Conservation (phyloP, 257 asterid species). For the Solanum habrochaites region DNA sequence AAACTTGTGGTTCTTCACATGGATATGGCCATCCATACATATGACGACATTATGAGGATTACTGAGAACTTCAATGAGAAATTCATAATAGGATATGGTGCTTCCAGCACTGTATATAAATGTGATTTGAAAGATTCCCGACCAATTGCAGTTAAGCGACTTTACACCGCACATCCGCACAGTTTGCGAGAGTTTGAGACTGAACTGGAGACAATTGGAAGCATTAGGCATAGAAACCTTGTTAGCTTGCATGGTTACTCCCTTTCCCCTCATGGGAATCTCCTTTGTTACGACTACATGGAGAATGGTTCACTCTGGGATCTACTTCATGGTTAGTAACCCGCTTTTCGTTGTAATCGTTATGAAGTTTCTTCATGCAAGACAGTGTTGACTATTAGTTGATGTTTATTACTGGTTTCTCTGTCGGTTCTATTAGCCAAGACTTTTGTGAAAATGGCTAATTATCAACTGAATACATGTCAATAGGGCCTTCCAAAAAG, state of each 20-base stretch:
- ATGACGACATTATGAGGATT: slow-evolving; percentile 81
- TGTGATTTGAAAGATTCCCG: slow-evolving; percentile 79
- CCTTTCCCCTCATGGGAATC: slow-evolving; percentile 69
- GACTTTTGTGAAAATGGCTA: background rate
- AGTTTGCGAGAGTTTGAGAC: slow-evolving; percentile 78
- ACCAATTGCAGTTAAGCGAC: slow-evolving; percentile 92
- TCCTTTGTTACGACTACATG: slow-evolving; percentile 96
- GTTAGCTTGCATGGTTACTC: slow-evolving; percentile 94
- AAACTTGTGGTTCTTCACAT: slow-evolving; percentile 81
- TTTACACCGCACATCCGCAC: slow-evolving; percentile 48
- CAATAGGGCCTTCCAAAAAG: slow-evolving; percentile 65
- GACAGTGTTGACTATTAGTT: background rate
- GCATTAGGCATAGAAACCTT: slow-evolving; percentile 88
- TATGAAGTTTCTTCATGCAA: background rate
- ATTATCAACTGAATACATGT: background rate
- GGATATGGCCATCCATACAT: slow-evolving; percentile 93
- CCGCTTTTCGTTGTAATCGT: background rate
- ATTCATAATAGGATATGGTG: slow-evolving; percentile 84
- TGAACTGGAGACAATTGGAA: slow-evolving; percentile 79
- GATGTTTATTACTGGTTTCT: background rate
- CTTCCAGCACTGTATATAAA: slow-evolving; percentile 89
- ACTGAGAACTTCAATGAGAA: slow-evolving; percentile 86
- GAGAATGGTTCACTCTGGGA: slow-evolving; percentile 99
- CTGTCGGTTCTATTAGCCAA: too few species aligned
- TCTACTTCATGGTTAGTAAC: slow-evolving; percentile 78